phyloP scores from a whole-genome alignment of 2,329 filamentous ascomycete genomes.

The Aspergillus sp. region DNA sequence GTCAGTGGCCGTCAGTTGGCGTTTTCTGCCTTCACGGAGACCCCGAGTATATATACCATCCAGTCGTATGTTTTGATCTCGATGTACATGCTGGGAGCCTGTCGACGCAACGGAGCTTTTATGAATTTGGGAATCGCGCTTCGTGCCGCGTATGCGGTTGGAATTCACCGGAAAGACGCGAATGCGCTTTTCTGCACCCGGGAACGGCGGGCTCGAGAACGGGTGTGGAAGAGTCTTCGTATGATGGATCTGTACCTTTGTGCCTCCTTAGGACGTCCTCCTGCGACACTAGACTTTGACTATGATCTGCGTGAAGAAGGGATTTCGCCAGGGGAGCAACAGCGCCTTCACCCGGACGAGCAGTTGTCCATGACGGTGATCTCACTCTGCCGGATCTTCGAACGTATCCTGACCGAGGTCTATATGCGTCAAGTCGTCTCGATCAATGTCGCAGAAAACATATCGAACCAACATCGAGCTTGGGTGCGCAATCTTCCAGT shows the following conservation, averaged over 20 bases:
- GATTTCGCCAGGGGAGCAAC: constrained; percentile 27
- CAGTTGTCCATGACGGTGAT: constrained; percentile 54
- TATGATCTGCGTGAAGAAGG: constrained; percentile 41
- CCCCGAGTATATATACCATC: constrained; percentile 53
- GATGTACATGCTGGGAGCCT: constrained; percentile 55
- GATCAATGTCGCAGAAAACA: constrained; percentile 43
- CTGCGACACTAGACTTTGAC: constrained; percentile 55
- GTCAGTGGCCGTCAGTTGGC: constrained; percentile 48
- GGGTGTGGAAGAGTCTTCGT: constrained; percentile 56
- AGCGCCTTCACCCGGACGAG: constrained; percentile 27
- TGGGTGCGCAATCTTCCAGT: constrained; percentile 47
- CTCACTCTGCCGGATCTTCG: constrained; percentile 45
- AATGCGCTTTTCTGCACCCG: constrained; percentile 51
- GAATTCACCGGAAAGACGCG: constrained; percentile 54
- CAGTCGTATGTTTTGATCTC: constrained; percentile 55
- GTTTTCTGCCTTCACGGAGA: constrained; percentile 50
- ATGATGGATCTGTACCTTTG: constrained; percentile 56
- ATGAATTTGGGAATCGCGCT: constrained; percentile 56
- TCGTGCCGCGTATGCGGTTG: constrained; percentile 55
- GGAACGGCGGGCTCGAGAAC: constrained; percentile 47
- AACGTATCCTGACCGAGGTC: constrained; percentile 45
- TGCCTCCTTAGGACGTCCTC: constrained; percentile 53
- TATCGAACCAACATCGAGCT: constrained; percentile 45
- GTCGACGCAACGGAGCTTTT: constrained; percentile 55
- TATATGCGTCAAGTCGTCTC: constrained; percentile 48